Evolutionary conservation across 148 eudicot species (phyloP).

Genomic region (Amaranthus hypochondriacus): DNA sequence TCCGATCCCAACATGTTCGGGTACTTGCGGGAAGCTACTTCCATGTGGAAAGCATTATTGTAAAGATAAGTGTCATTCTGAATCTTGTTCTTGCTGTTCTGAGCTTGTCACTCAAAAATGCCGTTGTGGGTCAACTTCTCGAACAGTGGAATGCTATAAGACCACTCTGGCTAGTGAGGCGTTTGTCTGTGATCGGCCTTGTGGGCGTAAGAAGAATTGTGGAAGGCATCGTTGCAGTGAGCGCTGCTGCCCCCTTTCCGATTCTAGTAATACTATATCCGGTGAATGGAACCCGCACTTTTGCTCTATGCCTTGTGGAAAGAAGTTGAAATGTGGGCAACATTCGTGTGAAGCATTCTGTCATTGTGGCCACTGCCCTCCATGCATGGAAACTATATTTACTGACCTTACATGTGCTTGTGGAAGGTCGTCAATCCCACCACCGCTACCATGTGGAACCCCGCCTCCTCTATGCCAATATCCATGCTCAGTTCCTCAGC

Average conservation of each 20-base stretch:
- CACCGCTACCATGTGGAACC: constrained; percentile 91
- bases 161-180: constrained; percentile 38
- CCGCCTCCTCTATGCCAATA: constrained; percentile 83
- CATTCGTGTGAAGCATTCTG: constrained; percentile 75
- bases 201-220: constrained; percentile 89
- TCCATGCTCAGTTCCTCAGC: constrained; percentile 78
- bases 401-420: constrained; percentile 85
- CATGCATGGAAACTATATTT: constrained; percentile 86
- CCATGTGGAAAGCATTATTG: constrained; percentile 72
- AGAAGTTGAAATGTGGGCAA: constrained; percentile 91
- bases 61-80: constrained; percentile 64
- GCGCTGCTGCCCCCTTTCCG: constrained; percentile 83
- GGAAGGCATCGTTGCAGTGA: constrained; percentile 99
- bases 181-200: constrained; percentile 74
- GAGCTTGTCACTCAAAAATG: constrained; percentile 74
- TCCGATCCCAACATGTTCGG: constrained; percentile 73
- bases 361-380: constrained; percentile 98
- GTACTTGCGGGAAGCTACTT: constrained; percentile 62
- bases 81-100: constrained; percentile 65
- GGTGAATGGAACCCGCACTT: constrained; percentile 77
- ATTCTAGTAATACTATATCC: constrained; percentile 29
- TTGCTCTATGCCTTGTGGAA: constrained; percentile 85
- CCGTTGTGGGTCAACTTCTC: constrained; percentile 76
- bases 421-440: constrained; percentile 84
- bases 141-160: constrained; percentile 73